These are phyloP conservation scores for Hemileccinum rubropunctum DNA, from an alignment of 768 basidiomycete species.

Conservation along the genomic window DNA sequence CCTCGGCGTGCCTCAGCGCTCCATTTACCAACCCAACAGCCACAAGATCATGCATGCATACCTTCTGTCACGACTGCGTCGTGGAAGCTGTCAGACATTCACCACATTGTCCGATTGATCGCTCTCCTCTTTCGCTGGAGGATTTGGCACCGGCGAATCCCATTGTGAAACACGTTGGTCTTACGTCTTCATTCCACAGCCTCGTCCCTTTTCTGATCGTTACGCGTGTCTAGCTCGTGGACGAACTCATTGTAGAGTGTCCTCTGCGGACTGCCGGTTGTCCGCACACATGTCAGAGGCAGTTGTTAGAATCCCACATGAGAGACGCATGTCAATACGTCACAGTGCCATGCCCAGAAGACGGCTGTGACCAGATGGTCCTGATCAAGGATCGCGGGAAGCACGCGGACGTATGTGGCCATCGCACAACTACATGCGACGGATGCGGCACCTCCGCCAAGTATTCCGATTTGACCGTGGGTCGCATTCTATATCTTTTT, in stretches of 20 bases:
- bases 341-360: slow-evolving; percentile 49
- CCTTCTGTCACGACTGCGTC: slow-evolving; percentile 85
- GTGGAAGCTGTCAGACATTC: slow-evolving; percentile 63
- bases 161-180: slow-evolving; percentile 58
- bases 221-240: slow-evolving; percentile 58
- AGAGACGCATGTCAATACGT: slow-evolving; percentile 58
- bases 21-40: slow-evolving; percentile 79
- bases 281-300: slow-evolving; percentile 60
- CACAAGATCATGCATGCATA: slow-evolving; percentile 75
- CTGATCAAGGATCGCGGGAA: slow-evolving; percentile 46
- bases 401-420: slow-evolving; percentile 38
- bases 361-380: slow-evolving; percentile 42
- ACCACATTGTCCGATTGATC: slow-evolving; percentile 81
- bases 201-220: slow-evolving; percentile 5
- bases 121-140: slow-evolving; percentile 56
- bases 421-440: slow-evolving; percentile 38
- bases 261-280: slow-evolving; percentile 60
- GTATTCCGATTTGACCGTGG: slow-evolving; percentile 37
- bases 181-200: slow-evolving; percentile 2
- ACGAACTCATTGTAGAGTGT: slow-evolving; percentile 78
- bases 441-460: slow-evolving; percentile 36
- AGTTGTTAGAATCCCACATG: slow-evolving; percentile 61
- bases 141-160: slow-evolving; percentile 68
- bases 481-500: slow-evolving; percentile 15
- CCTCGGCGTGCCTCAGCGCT: slow-evolving; percentile 36